These are phyloP conservation scores for Spencermartinsiella europaea DNA, from an alignment of 805 yeast genomes.

Conservation along the genomic window DNA sequence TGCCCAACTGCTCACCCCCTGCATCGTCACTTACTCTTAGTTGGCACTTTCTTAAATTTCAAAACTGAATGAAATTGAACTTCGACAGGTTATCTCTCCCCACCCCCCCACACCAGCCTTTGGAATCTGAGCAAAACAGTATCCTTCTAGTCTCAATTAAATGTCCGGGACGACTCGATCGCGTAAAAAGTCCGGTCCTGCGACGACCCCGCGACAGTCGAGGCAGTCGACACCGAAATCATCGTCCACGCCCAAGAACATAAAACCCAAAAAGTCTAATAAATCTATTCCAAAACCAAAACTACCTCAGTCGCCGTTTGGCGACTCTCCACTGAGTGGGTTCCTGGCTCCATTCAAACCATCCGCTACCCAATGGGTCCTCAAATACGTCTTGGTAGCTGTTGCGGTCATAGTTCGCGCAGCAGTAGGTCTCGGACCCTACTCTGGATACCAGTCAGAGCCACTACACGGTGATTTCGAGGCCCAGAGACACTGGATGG, in stretches of 20 bases:
- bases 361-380: slow-evolving; percentile 88
- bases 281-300: not conserved
- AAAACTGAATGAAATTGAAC: no score
- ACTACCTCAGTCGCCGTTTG: slow-evolving; percentile 29
- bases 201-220: not conserved
- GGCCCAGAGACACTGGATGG: slow-evolving; percentile 98
- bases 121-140: no score
- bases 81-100: no score
- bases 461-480: slow-evolving; percentile 96
- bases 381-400: slow-evolving; percentile 52
- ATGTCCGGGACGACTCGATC: not conserved
- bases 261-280: no score
- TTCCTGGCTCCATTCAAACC: slow-evolving; percentile 72
- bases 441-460: slow-evolving; percentile 63
- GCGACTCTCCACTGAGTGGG: slow-evolving; percentile 68
- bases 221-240: not conserved
- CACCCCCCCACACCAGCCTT: no score
- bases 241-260: not conserved
- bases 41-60: no score
- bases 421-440: slow-evolving; percentile 85
- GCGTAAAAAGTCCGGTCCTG: not conserved
- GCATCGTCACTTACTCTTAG: no score
- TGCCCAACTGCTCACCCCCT: no score
- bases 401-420: slow-evolving; percentile 72
- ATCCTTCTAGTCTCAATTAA: no score